These are phyloP conservation scores for Aeschynomene evenia DNA, from an alignment of 306 rosid genomes.

Conservation along the genomic window DNA sequence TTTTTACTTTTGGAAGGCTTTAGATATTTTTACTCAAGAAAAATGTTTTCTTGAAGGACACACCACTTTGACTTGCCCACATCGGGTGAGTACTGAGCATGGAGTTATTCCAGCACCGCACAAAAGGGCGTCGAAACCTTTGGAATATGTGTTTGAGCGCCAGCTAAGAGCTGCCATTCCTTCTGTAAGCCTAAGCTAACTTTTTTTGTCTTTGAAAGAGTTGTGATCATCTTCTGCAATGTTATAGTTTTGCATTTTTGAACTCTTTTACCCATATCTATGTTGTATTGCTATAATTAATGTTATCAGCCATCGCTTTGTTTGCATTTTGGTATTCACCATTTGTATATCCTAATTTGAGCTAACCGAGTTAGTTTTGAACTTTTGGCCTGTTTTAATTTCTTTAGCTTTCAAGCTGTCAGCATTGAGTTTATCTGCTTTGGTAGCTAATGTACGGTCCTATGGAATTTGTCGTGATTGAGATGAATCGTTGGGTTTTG, in stretches of 20 bases:
- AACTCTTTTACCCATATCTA: conserved; percentile 1
- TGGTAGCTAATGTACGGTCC: not conserved
- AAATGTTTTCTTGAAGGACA: conserved; percentile 61
- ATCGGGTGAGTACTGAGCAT: conserved; percentile 71
- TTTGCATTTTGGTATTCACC: not conserved
- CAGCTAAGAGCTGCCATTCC: conserved; percentile 61
- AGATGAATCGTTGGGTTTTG: not conserved
- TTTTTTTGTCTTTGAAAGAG: not conserved
- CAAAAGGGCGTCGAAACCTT: conserved; percentile 54
- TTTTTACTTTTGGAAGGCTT: too few relatives aligned
- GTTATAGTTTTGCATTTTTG: not conserved
- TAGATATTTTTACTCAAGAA: not conserved
- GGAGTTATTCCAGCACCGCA: conserved; percentile 85
- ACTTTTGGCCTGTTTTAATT: not conserved
- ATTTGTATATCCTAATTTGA: not conserved
- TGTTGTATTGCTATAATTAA: not conserved
- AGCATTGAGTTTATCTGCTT: not conserved
- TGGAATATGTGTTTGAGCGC: conserved; percentile 81
- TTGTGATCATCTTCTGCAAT: not conserved
- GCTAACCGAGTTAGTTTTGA: not conserved
- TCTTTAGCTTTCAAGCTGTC: not conserved
- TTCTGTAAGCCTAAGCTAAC: conserved; percentile 43
- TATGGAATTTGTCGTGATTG: not conserved
- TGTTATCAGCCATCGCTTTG: not conserved
- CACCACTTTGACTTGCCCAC: conserved; percentile 89